Conservation (phyloP, 2,329 filamentous ascomycete species). For the Pseudogymnoascus sp. region DNA sequence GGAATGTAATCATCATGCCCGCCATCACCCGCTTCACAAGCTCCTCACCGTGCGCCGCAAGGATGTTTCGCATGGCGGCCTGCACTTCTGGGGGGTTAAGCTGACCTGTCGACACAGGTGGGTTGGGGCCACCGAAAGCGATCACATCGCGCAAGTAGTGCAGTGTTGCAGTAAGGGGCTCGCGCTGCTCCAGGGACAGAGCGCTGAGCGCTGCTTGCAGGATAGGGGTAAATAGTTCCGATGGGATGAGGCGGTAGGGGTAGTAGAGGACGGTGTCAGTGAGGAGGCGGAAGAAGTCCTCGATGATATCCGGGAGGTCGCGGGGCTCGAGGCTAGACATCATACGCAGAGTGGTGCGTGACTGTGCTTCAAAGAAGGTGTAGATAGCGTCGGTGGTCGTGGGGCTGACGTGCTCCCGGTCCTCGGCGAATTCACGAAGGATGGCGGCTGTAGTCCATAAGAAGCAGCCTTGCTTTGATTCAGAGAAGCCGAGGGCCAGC, state of each 20-base stretch:
- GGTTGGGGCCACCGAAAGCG: slow-evolving; percentile 76
- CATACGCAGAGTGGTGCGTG: slow-evolving; percentile 80
- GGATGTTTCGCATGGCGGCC: slow-evolving; percentile 64
- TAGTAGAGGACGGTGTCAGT: slow-evolving; percentile 92
- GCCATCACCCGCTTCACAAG: slow-evolving; percentile 86
- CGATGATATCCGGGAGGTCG: slow-evolving; percentile 55
- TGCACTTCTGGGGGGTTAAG: slow-evolving; percentile 64
- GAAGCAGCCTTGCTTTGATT: slow-evolving; percentile 89
- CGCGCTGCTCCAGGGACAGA: slow-evolving; percentile 81
- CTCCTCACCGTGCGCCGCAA: slow-evolving; percentile 64
- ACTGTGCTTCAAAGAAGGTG: slow-evolving; percentile 89
- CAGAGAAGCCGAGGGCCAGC: slow-evolving; percentile 75
- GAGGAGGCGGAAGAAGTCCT: slow-evolving; percentile 83
- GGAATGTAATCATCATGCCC: slow-evolving; percentile 99
- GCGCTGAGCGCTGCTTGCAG: slow-evolving; percentile 83
- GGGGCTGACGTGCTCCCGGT: slow-evolving; percentile 75
- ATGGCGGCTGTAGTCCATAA: slow-evolving; percentile 97
- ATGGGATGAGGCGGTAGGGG: slow-evolving; percentile 74
- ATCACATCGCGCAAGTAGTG: slow-evolving; percentile 91
- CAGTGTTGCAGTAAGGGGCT: slow-evolving; percentile 82
- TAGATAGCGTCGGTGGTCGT: slow-evolving; percentile 84
- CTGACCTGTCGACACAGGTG: slow-evolving; percentile 53
- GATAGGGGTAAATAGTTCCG: slow-evolving; percentile 71
- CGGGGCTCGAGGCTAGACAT: slow-evolving; percentile 70
- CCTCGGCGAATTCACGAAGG: slow-evolving; percentile 89